Conservation (phyloP, 208 protist genomes). For the Leptomonas pyrrhocoris region DNA sequence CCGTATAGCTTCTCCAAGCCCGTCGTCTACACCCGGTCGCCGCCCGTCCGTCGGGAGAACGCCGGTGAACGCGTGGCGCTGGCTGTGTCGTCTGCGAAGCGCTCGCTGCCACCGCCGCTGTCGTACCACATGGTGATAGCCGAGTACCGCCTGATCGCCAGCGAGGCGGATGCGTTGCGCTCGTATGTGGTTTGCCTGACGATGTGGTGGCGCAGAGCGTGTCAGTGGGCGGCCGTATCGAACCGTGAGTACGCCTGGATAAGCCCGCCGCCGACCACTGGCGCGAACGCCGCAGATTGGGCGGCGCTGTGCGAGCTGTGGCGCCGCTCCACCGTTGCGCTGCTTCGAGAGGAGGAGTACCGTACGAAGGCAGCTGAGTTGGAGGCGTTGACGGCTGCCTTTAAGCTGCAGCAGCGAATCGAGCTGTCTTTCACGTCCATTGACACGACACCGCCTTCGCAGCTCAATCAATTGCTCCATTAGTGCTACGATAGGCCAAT, state of each 20-base stretch:
- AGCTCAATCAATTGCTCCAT: neutral
- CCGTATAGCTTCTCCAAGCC: conserved; percentile 19
- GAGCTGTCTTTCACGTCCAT: neutral
- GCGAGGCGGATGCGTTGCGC: conserved; percentile 4
- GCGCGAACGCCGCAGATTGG: conserved; percentile 20
- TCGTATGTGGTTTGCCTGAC: conserved; percentile 2
- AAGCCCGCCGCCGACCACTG: conserved; percentile 34
- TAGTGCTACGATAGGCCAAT: too few relatives aligned
- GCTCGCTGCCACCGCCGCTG: conserved; percentile 21
- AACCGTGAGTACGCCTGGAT: conserved; percentile 16
- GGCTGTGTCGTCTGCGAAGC: neutral
- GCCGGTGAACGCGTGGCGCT: neutral
- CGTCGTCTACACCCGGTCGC: neutral
- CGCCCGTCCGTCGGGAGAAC: neutral
- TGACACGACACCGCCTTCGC: neutral
- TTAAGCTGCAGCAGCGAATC: conserved; percentile 5
- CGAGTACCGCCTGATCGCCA: neutral
- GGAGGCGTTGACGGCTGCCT: conserved; percentile 3
- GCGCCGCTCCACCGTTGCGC: conserved; percentile 12
- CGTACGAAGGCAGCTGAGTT: conserved; percentile 4
- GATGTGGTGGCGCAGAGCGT: conserved; percentile 31
- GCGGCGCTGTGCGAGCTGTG: conserved; percentile 9
- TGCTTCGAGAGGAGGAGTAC: conserved; percentile 10
- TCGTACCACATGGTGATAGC: conserved; percentile 6
- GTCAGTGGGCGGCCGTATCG: conserved; percentile 22